A percentile compares a stretch with the other conserved stretches of the same genome.
phyloP scores from a whole-genome alignment of 1,284 basidiomycete species.

The Boletus smithii region DNA sequence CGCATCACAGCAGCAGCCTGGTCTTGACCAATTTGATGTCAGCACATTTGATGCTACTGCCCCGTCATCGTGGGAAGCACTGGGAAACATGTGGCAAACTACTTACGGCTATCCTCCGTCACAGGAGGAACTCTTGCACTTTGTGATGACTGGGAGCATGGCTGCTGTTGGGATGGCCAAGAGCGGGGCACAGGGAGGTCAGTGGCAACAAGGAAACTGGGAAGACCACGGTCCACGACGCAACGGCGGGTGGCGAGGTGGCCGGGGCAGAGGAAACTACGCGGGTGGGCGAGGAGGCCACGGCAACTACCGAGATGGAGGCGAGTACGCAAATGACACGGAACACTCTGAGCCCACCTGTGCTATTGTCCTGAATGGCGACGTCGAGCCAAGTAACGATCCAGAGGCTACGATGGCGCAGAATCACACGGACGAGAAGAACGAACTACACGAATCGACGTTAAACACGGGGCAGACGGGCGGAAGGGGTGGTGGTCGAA shows the following conservation, averaged over 20 bases:
- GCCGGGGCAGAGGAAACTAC: constrained; percentile 38
- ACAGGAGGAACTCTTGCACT: constrained; percentile 71
- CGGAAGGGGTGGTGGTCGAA: constrained; percentile 47
- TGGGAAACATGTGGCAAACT: constrained; percentile 69
- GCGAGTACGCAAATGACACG: constrained; percentile 32
- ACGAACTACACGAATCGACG: not conserved
- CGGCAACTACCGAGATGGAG: constrained; percentile 36
- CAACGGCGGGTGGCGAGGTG: constrained; percentile 20
- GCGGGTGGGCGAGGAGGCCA: constrained; percentile 33
- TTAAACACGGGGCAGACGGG: constrained; percentile 18
- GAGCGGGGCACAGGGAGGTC: constrained; percentile 18
- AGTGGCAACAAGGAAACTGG: constrained; percentile 24
- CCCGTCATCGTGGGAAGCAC: constrained; percentile 67
- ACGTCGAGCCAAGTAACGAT: constrained; percentile 18
- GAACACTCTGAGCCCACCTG: constrained; percentile 39
- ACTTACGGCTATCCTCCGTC: constrained; percentile 64
- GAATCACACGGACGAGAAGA: too few species aligned
- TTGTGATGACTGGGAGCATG: constrained; percentile 48
- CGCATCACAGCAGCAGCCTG: constrained; percentile 39
- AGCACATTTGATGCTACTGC: constrained; percentile 66
- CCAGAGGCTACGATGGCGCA: too few species aligned
- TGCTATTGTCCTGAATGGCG: constrained; percentile 55
- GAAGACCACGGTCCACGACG: constrained; percentile 14
- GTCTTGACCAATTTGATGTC: constrained; percentile 66
- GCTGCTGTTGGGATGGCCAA: constrained; percentile 24